A percentile compares a stretch with the other conserved stretches of the same genome.
These are phyloP conservation scores for Colletotrichum navitas DNA, from an alignment of 2,329 filamentous ascomycete genomes.

Conservation along the genomic window DNA sequence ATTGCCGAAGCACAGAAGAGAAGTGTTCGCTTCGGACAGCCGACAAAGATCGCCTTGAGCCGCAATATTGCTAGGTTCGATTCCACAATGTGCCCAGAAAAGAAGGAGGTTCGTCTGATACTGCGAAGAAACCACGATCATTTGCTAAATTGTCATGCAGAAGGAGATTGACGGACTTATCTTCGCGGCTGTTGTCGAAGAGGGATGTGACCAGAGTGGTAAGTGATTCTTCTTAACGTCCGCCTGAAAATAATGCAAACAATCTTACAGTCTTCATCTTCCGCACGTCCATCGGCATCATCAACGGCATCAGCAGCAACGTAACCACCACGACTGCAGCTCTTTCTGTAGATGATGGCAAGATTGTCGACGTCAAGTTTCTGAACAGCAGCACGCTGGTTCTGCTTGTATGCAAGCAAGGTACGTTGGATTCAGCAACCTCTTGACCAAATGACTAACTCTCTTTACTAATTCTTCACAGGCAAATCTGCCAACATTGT, in stretches of 20 bases:
- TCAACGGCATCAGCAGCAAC: slow-evolving; percentile 70
- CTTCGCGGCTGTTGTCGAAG: slow-evolving; percentile 58
- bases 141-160: slow-evolving; percentile 23
- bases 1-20: slow-evolving; percentile 78
- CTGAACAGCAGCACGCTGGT: slow-evolving; percentile 72
- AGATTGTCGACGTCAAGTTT: slow-evolving; percentile 75
- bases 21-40: slow-evolving; percentile 75
- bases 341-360: slow-evolving; percentile 57
- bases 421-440: slow-evolving; percentile 46
- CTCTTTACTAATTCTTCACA: slow-evolving; percentile 32
- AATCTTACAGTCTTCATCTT: slow-evolving; percentile 65
- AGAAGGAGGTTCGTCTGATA: slow-evolving; percentile 50
- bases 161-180: slow-evolving; percentile 53
- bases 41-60: slow-evolving; percentile 60
- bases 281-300: slow-evolving; percentile 62
- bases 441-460: slow-evolving; percentile 1
- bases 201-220: slow-evolving; percentile 50
- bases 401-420: slow-evolving; percentile 63
- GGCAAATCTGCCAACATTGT: slow-evolving; percentile 48
- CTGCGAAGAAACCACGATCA: background rate
- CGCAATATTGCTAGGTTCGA: slow-evolving; percentile 65
- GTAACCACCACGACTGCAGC: slow-evolving; percentile 54
- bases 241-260: slow-evolving; percentile 46
- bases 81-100: slow-evolving; percentile 64
- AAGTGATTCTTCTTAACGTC: slow-evolving; percentile 49